phyloP scores from a whole-genome alignment of 495 filamentous ascomycete genomes.

The Daldinia vernicosa region DNA sequence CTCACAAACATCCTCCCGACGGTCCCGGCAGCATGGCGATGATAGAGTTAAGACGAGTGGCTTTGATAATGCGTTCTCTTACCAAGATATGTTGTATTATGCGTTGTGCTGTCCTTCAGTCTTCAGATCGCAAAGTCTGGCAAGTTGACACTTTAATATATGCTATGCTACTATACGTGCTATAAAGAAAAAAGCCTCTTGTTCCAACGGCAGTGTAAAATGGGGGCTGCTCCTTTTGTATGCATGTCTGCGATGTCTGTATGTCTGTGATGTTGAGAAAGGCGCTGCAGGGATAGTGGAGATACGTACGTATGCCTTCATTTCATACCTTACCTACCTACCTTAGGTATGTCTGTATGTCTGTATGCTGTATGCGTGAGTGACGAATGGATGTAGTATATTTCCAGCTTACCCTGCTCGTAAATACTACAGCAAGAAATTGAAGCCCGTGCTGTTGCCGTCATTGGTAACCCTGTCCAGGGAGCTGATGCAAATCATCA shows the following conservation, averaged over 20 bases:
- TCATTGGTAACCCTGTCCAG: conserved; percentile 35
- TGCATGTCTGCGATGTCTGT: neutral
- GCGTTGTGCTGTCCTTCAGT: conserved; percentile 17
- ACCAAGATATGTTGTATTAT: conserved; percentile 24
- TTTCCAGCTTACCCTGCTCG: conserved; percentile 1
- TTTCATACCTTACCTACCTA: neutral
- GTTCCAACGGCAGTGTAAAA: neutral
- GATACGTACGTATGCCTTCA: conserved; percentile 2
- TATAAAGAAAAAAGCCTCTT: conserved; percentile 10
- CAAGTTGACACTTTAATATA: conserved; percentile 29
- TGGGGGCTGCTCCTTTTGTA: neutral
- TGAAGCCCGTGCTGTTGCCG: conserved; percentile 14
- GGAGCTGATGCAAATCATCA: conserved; percentile 42
- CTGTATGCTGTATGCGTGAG: neutral
- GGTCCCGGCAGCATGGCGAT: conserved; percentile 26
- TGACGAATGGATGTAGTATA: conserved; percentile 3
- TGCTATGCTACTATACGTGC: conserved; percentile 27
- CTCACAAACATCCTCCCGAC: conserved; percentile 33
- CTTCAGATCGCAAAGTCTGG: conserved; percentile 29
- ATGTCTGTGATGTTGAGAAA: neutral
- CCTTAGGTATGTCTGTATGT: neutral
- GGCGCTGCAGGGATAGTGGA: neutral
- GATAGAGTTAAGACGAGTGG: neutral
- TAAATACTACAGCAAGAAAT: conserved; percentile 12
- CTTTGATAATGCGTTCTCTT: neutral